Evolutionary conservation across 1,284 basidiomycete species (phyloP), one percentile per base, ranked within the genome.

Genomic region (Malassezia cuniculi): DNA sequence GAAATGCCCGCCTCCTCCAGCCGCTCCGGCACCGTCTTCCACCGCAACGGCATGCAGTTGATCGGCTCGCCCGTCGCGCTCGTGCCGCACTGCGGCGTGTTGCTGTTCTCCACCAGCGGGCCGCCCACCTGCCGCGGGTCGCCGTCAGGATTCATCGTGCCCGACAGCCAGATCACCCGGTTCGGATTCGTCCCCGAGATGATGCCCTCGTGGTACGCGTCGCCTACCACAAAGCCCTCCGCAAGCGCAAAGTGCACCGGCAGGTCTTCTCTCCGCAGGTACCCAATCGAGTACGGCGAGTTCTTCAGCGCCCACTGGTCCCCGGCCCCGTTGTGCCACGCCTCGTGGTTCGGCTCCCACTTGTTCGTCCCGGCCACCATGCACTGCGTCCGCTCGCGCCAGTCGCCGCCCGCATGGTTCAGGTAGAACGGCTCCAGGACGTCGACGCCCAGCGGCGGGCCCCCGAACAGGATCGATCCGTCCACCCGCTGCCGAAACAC

Each of bases 161-260:
- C 46, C 27, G 42, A 47, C 12, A 48, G 50, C 37, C 50, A 49
- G 27, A 41, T 36, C 24, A 43, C 39, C 31, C 54, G 32, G 34
- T 56, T 57, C 16, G 51, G 46, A 31, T 40, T 31, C 14, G 51
- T 48, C 7, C 34, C 41, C 20, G 47, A 39, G 26, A 53, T 46
- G 24, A 56, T 47, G 32, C 34, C 37, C 41, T 57, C 50, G 16
- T 50, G 39, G 41, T 57, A 57, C 37, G 49, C 43, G 31, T 57
- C 54, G 7, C 31, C 47, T 15, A 55, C 31, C 1, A 44, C 50
- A 44, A 45, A 57, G 3, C 26, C 40, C n/a, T 57, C 54, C 5
- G 54, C 55, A 3, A 56, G 20, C 27, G 52, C 54, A 38, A 53
- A 57, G 32, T 57, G 54, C 11, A 52, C 39, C 6, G 54, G 54